phyloP scores from a whole-genome alignment of 1,139 yeast species.

The Geotrichum siamense region DNA sequence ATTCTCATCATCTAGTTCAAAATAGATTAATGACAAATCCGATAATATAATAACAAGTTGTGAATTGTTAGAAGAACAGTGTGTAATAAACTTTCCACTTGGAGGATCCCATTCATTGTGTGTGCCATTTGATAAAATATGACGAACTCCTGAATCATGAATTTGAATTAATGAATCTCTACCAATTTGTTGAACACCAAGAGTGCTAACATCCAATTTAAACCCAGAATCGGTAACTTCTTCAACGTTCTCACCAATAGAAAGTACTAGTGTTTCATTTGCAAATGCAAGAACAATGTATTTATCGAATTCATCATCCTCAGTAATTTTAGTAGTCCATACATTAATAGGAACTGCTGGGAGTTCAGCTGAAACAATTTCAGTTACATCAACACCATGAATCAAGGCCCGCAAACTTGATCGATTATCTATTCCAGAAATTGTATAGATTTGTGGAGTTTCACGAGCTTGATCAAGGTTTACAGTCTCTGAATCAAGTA shows the following conservation, averaged over 20 bases:
- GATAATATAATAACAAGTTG: conserved; percentile 70
- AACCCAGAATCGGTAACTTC: conserved; percentile 66
- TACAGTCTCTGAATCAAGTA: conserved; percentile 45
- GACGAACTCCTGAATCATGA: conserved; percentile 65
- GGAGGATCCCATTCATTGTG: conserved; percentile 78
- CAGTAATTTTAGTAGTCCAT: conserved; percentile 49
- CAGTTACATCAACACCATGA: conserved; percentile 56
- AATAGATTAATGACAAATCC: conserved; percentile 61
- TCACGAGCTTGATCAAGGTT: conserved; percentile 28
- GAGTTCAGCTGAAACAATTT: conserved; percentile 63
- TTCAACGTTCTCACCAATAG: conserved; percentile 73
- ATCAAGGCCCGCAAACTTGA: conserved; percentile 47
- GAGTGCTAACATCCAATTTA: conserved; percentile 49
- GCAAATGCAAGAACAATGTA: conserved; percentile 62
- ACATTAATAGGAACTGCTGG: conserved; percentile 57
- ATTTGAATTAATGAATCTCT: conserved; percentile 59
- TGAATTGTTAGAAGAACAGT: conserved; percentile 54
- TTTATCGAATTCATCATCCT: conserved; percentile 47
- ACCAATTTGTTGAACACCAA: conserved; percentile 69
- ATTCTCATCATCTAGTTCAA: conserved; percentile 65
- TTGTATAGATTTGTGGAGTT: conserved; percentile 36
- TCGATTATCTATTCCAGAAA: conserved; percentile 38
- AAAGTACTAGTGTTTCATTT: conserved; percentile 63
- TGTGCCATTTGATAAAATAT: conserved; percentile 41
- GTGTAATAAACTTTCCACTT: conserved; percentile 57